A percentile compares a stretch with the other conserved stretches of the same genome.
These are phyloP conservation scores for Globisporangium irregulare DNA, from an alignment of 352 stramenopile species.

Conservation along the genomic window DNA sequence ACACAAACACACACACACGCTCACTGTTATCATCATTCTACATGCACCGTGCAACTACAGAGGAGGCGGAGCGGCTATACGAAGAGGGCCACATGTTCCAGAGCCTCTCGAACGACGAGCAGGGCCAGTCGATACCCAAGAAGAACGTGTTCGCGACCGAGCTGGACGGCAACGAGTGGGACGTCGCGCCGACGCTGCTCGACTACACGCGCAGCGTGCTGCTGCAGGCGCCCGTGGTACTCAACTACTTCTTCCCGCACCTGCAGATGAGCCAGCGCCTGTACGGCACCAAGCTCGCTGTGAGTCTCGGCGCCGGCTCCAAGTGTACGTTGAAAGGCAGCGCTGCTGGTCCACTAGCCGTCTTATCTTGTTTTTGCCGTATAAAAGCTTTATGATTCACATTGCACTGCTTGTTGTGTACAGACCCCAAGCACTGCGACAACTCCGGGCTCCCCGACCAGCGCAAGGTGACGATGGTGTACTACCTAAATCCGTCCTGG, in stretches of 20 bases:
- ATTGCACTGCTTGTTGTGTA: not conserved
- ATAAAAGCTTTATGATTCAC: not conserved
- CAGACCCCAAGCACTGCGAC: slow-evolving; percentile 57
- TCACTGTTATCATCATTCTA: not conserved
- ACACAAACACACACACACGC: not conserved
- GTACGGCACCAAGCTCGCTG: slow-evolving; percentile 51
- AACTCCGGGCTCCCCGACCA: slow-evolving; percentile 45
- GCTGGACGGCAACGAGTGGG: slow-evolving; percentile 48
- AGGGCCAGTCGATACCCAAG: slow-evolving; percentile 38
- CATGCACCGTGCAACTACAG: slow-evolving; percentile 6
- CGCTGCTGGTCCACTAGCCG: not conserved
- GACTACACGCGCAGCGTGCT: slow-evolving; percentile 54
- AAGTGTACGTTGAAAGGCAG: slow-evolving; percentile 30
- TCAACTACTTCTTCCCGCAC: slow-evolving; percentile 48
- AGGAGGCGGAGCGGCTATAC: slow-evolving; percentile 42
- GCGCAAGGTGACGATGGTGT: slow-evolving; percentile 69
- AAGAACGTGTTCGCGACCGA: slow-evolving; percentile 49
- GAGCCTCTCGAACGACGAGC: slow-evolving; percentile 44
- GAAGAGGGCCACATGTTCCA: slow-evolving; percentile 51
- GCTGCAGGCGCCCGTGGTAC: slow-evolving; percentile 40
- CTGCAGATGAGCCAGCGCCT: slow-evolving; percentile 40
- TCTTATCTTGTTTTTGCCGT: not conserved
- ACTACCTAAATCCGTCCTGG: slow-evolving; percentile 76
- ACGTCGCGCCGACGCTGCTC: slow-evolving; percentile 41
- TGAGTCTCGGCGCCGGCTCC: slow-evolving; percentile 44